Percentiles rank a stretch among this genome's conserved stretches.
Evolutionary conservation across 805 yeast genomes (phyloP).

Genomic region (Wickerhamiella azyma): DNA sequence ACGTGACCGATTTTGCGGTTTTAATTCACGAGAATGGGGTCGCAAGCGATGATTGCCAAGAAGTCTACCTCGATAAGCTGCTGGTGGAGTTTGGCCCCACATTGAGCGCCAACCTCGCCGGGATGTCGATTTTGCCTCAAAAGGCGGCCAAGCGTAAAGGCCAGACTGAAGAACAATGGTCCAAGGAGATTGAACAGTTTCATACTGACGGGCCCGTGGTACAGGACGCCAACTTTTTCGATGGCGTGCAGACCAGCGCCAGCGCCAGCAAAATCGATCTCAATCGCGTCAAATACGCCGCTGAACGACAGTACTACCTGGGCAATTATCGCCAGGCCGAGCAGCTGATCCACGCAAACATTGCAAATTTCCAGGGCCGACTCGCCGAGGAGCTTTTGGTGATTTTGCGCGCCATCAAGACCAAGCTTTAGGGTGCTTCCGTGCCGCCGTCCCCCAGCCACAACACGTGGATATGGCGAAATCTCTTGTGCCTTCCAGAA

Average conservation of each 20-base stretch:
- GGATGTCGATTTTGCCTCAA: not conserved
- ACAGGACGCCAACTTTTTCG: constrained; percentile 13
- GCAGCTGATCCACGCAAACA: constrained; percentile 27
- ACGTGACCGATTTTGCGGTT: constrained; percentile 71
- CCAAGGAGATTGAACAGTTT: constrained; percentile 39
- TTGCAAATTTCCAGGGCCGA: constrained; percentile 26
- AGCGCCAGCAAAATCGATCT: constrained; percentile 38
- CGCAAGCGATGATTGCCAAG: constrained; percentile 68
- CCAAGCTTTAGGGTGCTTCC: not conserved
- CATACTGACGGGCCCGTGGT: constrained; percentile 39
- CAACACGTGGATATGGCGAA: too few species aligned
- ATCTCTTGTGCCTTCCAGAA: too few species aligned
- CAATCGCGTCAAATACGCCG: constrained; percentile 40
- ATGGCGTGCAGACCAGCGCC: constrained; percentile 4
- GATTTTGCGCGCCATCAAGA: constrained; percentile 3
- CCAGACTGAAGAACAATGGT: constrained; percentile 54
- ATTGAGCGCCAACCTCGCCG: not conserved
- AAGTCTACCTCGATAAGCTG: constrained; percentile 49
- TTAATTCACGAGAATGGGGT: constrained; percentile 74
- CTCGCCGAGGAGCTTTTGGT: constrained; percentile 33
- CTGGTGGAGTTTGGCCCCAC: constrained; percentile 12
- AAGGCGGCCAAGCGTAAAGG: constrained; percentile 43
- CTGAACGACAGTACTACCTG: constrained; percentile 49
- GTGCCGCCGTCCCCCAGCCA: too few species aligned
- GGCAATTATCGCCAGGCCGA: constrained; percentile 41